Evolutionary conservation across 2,329 filamentous ascomycete species (phyloP).

Genomic region (Phyllachora maydis): DNA sequence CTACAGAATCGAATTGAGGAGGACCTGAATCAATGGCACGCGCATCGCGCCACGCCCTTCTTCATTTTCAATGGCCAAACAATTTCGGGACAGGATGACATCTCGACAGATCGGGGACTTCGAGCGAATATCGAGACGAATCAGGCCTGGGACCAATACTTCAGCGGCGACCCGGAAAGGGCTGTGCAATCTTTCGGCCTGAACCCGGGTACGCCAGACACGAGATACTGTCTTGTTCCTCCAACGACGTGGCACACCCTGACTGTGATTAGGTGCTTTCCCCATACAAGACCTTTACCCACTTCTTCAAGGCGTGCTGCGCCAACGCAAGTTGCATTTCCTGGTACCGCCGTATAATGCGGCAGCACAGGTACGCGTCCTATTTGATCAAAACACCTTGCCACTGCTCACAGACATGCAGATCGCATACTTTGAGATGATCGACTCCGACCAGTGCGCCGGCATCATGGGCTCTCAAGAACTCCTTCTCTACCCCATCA

Average conservation of each 20-base stretch:
- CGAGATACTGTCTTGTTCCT: no score
- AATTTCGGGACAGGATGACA: constrained; percentile 53
- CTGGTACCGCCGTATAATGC: constrained; percentile 76
- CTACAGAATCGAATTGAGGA: constrained; percentile 55
- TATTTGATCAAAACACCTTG: neutral
- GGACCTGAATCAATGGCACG: constrained; percentile 54
- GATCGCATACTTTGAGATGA: constrained; percentile 60
- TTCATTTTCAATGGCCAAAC: constrained; percentile 89
- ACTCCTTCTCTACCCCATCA: constrained; percentile 66
- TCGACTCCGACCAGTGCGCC: constrained; percentile 45
- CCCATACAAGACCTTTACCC: constrained; percentile 53
- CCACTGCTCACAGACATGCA: constrained; percentile 12
- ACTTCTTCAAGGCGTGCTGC: constrained; percentile 55
- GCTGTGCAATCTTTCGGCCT: constrained; percentile 72
- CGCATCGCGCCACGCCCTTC: constrained; percentile 50
- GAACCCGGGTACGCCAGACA: constrained; percentile 39
- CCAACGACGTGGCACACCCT: no score
- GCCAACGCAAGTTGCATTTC: constrained; percentile 49
- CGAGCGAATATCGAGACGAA: constrained; percentile 51
- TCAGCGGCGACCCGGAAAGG: constrained; percentile 54
- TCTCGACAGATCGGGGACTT: constrained; percentile 40
- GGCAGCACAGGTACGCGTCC: constrained; percentile 50
- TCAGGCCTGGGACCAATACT: constrained; percentile 74
- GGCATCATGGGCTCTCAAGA: constrained; percentile 73
- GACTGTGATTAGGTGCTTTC: constrained; percentile 37